phyloP scores from a whole-genome alignment of 2,329 filamentous ascomycete genomes.

The Cordyceps cateniannulata region DNA sequence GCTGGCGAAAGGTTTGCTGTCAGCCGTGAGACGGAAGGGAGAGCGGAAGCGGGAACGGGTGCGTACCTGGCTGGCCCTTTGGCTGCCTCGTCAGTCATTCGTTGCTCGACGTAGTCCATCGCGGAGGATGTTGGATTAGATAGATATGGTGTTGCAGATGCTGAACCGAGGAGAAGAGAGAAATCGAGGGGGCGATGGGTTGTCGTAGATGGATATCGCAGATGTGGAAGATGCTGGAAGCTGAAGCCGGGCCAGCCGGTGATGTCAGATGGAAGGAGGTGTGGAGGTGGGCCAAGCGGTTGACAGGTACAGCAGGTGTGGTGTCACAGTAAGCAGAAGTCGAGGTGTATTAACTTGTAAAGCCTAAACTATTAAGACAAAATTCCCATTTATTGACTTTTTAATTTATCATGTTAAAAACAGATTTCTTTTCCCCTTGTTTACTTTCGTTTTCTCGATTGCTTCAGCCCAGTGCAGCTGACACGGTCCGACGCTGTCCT shows the following conservation, averaged over 20 bases:
- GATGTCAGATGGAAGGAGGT: not conserved
- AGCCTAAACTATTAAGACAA: no score
- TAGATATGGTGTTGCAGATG: not conserved
- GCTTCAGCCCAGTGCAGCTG: no score
- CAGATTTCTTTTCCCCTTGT: not conserved
- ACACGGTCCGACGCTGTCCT: no score
- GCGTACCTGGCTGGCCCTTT: constrained; percentile 34
- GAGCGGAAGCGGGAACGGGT: not conserved
- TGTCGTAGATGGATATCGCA: not conserved
- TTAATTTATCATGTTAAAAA: not conserved
- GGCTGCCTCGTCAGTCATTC: constrained; percentile 46
- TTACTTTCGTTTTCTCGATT: no score
- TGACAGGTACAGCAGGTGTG: not conserved
- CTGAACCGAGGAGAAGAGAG: not conserved
- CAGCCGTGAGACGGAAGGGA: not conserved
- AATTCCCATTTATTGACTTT: not conserved
- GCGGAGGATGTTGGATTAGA: not conserved
- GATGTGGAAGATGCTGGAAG: not conserved
- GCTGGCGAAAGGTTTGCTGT: constrained; percentile 20
- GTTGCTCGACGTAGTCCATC: constrained; percentile 55
- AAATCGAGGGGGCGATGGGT: not conserved
- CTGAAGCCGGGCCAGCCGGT: not conserved
- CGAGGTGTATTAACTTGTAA: no score
- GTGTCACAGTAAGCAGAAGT: no score
- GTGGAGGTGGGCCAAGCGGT: not conserved